These are phyloP conservation scores for Zymoseptoria tritici DNA, from an alignment of 2,329 filamentous ascomycete genomes.

Conservation along the genomic window DNA sequence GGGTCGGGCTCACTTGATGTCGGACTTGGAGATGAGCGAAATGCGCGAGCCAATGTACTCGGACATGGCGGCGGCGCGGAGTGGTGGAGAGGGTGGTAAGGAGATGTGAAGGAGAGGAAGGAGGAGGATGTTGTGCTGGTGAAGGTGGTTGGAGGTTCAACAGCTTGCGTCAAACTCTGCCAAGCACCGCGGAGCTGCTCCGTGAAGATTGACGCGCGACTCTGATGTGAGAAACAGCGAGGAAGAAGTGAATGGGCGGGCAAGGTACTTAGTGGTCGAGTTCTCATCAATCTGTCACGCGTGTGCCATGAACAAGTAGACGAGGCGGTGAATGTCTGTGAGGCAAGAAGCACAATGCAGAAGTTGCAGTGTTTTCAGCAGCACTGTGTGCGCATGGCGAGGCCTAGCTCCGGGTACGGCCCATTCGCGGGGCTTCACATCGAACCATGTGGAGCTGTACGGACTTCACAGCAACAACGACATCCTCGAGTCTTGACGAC, in stretches of 20 bases:
- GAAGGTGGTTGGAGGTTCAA: constrained; percentile 3
- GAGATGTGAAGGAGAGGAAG: not conserved
- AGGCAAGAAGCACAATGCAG: not conserved
- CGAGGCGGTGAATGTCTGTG: not conserved
- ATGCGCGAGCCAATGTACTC: constrained; percentile 74
- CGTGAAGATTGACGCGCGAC: not conserved
- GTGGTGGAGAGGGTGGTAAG: constrained; percentile 1
- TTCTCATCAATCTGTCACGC: not conserved
- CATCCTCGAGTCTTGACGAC: not conserved
- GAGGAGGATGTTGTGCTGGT: constrained; percentile 4
- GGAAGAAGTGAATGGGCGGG: not conserved
- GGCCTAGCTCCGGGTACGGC: not conserved
- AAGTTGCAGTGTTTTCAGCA: not conserved
- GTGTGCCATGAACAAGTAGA: not conserved
- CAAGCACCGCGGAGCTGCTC: not conserved
- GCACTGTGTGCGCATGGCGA: not conserved
- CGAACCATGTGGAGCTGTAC: not conserved
- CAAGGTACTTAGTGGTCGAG: not conserved
- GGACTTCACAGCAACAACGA: not conserved
- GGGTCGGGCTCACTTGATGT: constrained; percentile 65
- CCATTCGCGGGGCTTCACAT: not conserved
- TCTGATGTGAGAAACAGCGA: not conserved
- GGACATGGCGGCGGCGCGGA: constrained; percentile 40
- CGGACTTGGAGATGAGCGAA: constrained; percentile 93
- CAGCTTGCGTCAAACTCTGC: not conserved